Evolutionary conservation across 139 green algal genomes (phyloP).

Genomic region (Astrephomene gubernaculifera): DNA sequence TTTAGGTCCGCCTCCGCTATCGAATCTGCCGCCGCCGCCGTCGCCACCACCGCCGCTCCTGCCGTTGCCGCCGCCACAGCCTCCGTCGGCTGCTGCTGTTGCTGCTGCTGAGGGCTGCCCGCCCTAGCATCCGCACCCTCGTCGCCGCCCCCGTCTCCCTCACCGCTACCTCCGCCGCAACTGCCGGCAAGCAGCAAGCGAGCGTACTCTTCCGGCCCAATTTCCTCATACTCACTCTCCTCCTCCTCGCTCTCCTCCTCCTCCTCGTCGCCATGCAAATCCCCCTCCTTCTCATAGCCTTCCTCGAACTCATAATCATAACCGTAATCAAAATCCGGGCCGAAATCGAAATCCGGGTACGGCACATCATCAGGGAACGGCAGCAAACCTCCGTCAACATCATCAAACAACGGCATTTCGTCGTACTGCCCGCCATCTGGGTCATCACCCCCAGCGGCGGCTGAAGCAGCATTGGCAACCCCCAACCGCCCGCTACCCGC

Average conservation of each 20-base stretch:
- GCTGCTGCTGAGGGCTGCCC: not conserved
- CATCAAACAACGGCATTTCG: not conserved
- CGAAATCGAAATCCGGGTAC: slow-evolving; percentile 25
- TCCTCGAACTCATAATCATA: not conserved
- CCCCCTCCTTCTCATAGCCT: not conserved
- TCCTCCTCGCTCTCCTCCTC: not conserved
- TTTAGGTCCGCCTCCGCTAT: not conserved
- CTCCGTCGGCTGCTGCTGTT: not conserved
- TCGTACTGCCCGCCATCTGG: not conserved
- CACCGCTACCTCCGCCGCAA: not conserved
- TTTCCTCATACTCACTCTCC: not conserved
- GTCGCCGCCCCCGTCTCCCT: not conserved
- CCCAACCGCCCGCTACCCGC: no score
- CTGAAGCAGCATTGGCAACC: no score
- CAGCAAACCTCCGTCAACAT: not conserved
- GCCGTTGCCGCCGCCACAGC: not conserved
- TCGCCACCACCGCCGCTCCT: not conserved
- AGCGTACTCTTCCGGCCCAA: not conserved
- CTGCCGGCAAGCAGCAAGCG: no score
- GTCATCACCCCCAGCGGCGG: no score
- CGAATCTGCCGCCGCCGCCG: not conserved
- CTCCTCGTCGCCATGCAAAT: not conserved
- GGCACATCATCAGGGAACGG: slow-evolving; percentile 20
- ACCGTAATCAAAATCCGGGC: not conserved
- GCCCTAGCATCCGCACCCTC: not conserved